Evolutionary conservation across 257 asterid species (phyloP).

Genomic region (Rehmannia glutinosa): DNA sequence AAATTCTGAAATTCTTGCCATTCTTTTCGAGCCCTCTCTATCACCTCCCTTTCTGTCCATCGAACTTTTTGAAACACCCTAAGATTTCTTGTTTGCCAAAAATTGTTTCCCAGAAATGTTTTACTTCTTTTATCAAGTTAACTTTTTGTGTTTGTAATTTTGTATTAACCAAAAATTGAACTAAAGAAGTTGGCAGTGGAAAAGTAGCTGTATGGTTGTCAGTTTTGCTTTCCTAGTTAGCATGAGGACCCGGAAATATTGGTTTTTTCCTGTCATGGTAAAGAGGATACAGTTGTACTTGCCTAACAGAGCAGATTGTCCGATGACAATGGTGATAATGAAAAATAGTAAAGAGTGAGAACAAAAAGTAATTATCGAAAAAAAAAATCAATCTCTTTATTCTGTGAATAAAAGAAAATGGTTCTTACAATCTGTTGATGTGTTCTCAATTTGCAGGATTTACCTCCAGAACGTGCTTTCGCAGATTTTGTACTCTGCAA

Average conservation of each 20-base stretch:
- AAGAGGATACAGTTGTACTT: background rate
- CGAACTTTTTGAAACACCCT: no score
- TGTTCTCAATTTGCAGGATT: slow-evolving; percentile 64
- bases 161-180: background rate
- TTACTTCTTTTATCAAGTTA: background rate
- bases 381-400: no score
- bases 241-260: background rate
- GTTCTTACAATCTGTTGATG: background rate
- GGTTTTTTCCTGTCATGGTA: background rate
- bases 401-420: no score
- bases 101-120: no score
- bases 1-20: no score
- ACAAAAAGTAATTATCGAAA: no score
- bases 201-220: background rate
- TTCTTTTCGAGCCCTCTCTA: no score
- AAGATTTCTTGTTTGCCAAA: no score
- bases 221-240: background rate
- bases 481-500: slow-evolving; percentile 97
- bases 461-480: slow-evolving; percentile 93
- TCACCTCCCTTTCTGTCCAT: no score
- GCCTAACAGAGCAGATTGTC: background rate
- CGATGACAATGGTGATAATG: background rate
- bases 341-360: background rate
- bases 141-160: background rate
- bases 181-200: background rate